These are phyloP conservation scores for Oryza meridionalis DNA, from an alignment of 176 grass and related monocot genomes.

Conservation along the genomic window DNA sequence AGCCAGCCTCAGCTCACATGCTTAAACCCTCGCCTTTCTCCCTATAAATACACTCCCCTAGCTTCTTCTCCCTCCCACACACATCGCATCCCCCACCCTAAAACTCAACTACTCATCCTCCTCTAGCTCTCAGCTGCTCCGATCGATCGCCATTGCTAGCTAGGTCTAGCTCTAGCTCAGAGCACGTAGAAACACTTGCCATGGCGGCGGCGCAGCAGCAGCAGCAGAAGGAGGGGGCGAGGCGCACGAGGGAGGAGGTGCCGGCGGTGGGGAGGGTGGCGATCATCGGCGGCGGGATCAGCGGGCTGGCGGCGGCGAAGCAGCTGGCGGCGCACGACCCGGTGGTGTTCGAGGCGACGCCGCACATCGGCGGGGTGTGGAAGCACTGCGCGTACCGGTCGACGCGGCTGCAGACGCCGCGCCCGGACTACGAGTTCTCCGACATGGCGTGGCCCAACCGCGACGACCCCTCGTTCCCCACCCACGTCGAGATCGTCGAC, in stretches of 20 bases:
- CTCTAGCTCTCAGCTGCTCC: neutral
- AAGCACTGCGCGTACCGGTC: slow-evolving; percentile 85
- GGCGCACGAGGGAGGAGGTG: slow-evolving; percentile 47
- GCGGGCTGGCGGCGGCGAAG: slow-evolving; percentile 81
- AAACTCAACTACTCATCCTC: neutral
- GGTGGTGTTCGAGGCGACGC: slow-evolving; percentile 82
- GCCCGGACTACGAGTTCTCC: slow-evolving; percentile 95
- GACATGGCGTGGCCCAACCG: slow-evolving; percentile 81
- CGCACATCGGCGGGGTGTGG: slow-evolving; percentile 83
- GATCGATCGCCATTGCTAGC: neutral
- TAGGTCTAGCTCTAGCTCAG: neutral
- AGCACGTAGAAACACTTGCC: no score
- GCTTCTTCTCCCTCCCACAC: slow-evolving; percentile 7
- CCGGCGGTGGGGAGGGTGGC: slow-evolving; percentile 60
- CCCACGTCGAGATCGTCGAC: slow-evolving; percentile 76
- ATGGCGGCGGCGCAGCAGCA: neutral
- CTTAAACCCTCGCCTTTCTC: neutral
- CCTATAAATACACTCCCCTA: slow-evolving; percentile 51
- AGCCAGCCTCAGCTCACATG: neutral
- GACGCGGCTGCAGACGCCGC: slow-evolving; percentile 87
- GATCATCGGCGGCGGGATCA: slow-evolving; percentile 89
- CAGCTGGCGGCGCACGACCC: slow-evolving; percentile 76
- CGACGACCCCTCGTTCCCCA: slow-evolving; percentile 82
- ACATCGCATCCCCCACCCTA: slow-evolving; percentile 10
- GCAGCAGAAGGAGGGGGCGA: slow-evolving; percentile 1